Conservation (phyloP, 2,329 filamentous ascomycete species). For the Arthrobotrys conoides region DNA sequence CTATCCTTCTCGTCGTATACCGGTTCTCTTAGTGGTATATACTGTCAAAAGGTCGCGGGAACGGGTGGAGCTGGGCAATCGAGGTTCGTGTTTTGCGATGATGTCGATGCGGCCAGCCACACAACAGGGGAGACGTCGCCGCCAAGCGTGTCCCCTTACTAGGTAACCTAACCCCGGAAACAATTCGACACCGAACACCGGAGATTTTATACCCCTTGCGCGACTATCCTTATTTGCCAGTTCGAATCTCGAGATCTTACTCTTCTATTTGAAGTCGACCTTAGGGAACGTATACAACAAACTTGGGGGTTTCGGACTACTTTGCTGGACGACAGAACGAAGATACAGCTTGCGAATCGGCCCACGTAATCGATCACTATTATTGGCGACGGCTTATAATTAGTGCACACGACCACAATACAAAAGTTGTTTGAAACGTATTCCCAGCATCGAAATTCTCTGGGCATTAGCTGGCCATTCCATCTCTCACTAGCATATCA, state of each 20-base stretch:
- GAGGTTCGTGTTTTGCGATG: conserved; percentile 57
- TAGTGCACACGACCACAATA: conserved; percentile 45
- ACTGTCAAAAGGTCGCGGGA: conserved; percentile 4
- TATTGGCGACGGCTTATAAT: conserved; percentile 13
- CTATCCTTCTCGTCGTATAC: conserved; percentile 21
- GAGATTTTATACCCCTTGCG: conserved; percentile 47
- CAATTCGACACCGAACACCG: conserved; percentile 34
- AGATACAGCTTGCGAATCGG: conserved; percentile 34
- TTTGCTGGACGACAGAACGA: neutral
- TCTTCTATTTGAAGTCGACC: neutral
- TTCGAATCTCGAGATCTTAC: neutral
- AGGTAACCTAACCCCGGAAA: conserved; percentile 14
- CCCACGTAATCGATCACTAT: conserved; percentile 55
- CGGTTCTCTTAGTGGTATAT: neutral
- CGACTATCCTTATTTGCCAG: neutral
- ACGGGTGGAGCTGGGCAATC: conserved; percentile 6
- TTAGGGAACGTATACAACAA: neutral
- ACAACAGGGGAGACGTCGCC: conserved; percentile 27
- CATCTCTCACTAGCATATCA: neutral
- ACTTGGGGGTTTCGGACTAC: neutral
- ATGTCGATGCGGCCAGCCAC: conserved; percentile 61
- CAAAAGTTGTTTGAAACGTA: neutral
- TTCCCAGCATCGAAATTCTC: neutral
- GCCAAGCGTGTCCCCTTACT: conserved; percentile 46
- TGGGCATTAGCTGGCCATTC: conserved; percentile 14